phyloP scores from a whole-genome alignment of 1,284 basidiomycete genomes.

The Malassezia brasiliensis region DNA sequence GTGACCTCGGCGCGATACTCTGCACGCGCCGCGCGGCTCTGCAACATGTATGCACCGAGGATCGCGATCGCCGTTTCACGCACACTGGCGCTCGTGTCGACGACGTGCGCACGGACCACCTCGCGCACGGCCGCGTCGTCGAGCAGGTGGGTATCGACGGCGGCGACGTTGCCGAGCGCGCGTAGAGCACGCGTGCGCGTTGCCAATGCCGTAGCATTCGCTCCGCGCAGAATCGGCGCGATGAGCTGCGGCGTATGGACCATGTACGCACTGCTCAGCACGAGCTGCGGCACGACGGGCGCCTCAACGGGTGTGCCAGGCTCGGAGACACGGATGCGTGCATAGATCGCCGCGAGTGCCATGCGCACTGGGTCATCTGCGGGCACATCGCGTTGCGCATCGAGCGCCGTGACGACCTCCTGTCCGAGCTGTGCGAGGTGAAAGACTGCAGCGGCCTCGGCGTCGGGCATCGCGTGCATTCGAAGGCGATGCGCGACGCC shows the following conservation, averaged over 20 bases:
- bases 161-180: conserved; percentile 27
- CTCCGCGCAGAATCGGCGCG: conserved; percentile 25
- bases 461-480: conserved; percentile 18
- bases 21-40: conserved; percentile 68
- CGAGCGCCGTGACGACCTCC: conserved; percentile 17
- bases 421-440: conserved; percentile 28
- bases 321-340: background rate
- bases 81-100: conserved; percentile 82
- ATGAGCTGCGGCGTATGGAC: conserved; percentile 22
- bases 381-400: background rate
- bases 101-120: conserved; percentile 73
- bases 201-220: conserved; percentile 28
- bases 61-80: conserved; percentile 90
- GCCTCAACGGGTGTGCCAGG: conserved; percentile 12
- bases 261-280: conserved; percentile 26
- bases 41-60: conserved; percentile 86
- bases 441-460: conserved; percentile 23
- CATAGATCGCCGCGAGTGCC: background rate
- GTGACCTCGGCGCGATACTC: conserved; percentile 78
- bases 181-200: conserved; percentile 38
- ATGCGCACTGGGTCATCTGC: background rate
- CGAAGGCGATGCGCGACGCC: conserved; percentile 60
- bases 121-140: conserved; percentile 19
- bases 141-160: conserved; percentile 28
- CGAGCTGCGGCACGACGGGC: conserved; percentile 21